Evolutionary conservation across 1,284 basidiomycete species (phyloP), one percentile per base, ranked within the genome.

Genomic region (Volvariella surrecta): DNA sequence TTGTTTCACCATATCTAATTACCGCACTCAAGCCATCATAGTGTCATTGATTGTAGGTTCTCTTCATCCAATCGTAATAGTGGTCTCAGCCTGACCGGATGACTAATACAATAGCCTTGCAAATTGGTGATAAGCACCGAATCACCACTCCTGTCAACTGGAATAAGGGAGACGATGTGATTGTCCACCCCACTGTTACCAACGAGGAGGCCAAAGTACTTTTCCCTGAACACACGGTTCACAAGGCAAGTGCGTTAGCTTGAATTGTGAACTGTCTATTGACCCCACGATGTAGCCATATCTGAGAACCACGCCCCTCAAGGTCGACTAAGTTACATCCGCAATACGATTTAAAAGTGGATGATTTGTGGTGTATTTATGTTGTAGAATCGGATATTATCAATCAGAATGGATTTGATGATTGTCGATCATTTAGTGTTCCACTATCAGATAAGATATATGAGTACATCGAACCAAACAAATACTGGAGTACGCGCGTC

Each of bases 141-240:
- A 64, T 91, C 48, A 84, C 87, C 13, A 91, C 89, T 3, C 89
- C 88, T 15, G 92, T 89, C 50, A 94, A 97, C 79, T 98, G 95
- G 95, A 79, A 85, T 50, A 82, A 83, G 60, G 93, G 92, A 38
- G 84, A 94, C 13, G 83, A 92, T 58, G 94, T 98, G 46, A 97
- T 99, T 57, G 83, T 99, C 34, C 93, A 97, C 66, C 88, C 90
- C n/a, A 66, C 74, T 6, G 91, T 98, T 40, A 69, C 65, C 44
- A 85, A 86, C 56, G 90, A 94, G 35, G 86, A 98, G 66, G 94
- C 92, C 22, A 85, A 91, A 67, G 82, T 74, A 28, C 66, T 91
- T 49, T 95, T 94, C 83, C 86, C 88, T 38, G 64, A 83, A 22
- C 72, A 74, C 61, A 81, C 67, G 3, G 67, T 73, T 47, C 79